phyloP scores from a whole-genome alignment of 177 flowering plant species.

The Viscum album region DNA sequence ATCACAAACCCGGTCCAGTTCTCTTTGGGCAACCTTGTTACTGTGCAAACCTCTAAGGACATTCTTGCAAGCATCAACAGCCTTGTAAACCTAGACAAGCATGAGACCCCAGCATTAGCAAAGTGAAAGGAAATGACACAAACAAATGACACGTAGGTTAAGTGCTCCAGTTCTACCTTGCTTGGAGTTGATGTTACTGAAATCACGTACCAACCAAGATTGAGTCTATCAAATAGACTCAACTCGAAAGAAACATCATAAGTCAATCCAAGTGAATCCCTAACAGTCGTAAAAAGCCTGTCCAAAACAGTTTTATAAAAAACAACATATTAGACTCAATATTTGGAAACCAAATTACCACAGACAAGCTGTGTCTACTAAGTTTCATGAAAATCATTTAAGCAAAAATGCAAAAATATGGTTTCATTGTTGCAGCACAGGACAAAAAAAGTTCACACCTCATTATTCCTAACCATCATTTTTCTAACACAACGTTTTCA shows the following conservation, averaged over 20 bases:
- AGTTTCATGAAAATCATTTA: too few species aligned
- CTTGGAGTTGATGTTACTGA: constrained; percentile 95
- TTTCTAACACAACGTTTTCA: too few species aligned
- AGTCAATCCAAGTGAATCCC: constrained; percentile 94
- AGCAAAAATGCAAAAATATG: too few species aligned
- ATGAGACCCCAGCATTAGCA: constrained; percentile 8
- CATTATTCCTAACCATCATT: too few species aligned
- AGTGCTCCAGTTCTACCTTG: constrained; percentile 44
- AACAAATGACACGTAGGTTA: too few species aligned
- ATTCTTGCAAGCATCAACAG: constrained; percentile 95
- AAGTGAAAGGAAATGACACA: constrained; percentile 3
- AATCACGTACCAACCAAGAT: constrained; percentile 95
- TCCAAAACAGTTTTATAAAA: constrained; percentile 7
- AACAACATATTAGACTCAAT: neutral
- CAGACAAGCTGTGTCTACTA: neutral
- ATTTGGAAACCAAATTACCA: neutral
- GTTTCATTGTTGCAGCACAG: too few species aligned
- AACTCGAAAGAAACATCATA: constrained; percentile 96
- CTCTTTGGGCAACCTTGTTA: constrained; percentile 72
- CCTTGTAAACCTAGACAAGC: constrained; percentile 67
- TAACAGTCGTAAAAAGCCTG: constrained; percentile 97
- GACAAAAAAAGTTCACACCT: too few species aligned
- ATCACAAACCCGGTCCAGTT: constrained; percentile 77
- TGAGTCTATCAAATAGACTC: constrained; percentile 86
- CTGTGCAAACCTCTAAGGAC: constrained; percentile 86